These are phyloP conservation scores for Orbilia ellipsospora DNA, from an alignment of 2,329 filamentous ascomycete species.

Conservation along the genomic window DNA sequence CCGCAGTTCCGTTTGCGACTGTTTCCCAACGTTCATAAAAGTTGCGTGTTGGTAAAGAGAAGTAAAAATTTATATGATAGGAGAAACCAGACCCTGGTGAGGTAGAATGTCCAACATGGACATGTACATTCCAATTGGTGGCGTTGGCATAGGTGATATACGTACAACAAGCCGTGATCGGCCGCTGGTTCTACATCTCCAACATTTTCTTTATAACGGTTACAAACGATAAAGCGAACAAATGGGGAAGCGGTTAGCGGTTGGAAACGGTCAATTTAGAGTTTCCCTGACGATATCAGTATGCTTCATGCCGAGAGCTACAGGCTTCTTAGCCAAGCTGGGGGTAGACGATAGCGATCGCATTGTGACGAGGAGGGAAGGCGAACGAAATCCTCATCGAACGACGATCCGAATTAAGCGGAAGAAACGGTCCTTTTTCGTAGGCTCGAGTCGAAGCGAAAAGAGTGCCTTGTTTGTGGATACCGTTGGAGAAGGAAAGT, in stretches of 20 bases:
- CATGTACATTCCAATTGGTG: conserved; percentile 16
- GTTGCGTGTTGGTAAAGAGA: too few relatives aligned
- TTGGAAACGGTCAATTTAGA: conserved; percentile 49
- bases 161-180: too few relatives aligned
- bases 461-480: conserved; percentile 1
- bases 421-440: conserved; percentile 32
- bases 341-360: conserved; percentile 20
- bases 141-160: too few relatives aligned
- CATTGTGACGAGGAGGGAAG: conserved; percentile 40
- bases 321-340: conserved; percentile 7
- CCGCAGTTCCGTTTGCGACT: too few relatives aligned
- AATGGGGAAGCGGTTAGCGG: conserved; percentile 27
- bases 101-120: conserved; percentile 2
- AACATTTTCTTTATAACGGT: too few relatives aligned
- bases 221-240: conserved; percentile 5
- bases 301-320: conserved; percentile 31
- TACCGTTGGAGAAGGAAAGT: conserved; percentile 41
- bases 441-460: conserved; percentile 43
- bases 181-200: too few relatives aligned
- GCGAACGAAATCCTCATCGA: conserved; percentile 14
- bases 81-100: too few relatives aligned
- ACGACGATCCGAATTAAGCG: conserved; percentile 33
- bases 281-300: conserved; percentile 19
- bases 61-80: too few relatives aligned
- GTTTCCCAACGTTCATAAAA: too few relatives aligned